Evolutionary conservation across 2,329 filamentous ascomycete genomes (phyloP), one percentile per base, ranked within the genome.

Genomic region (Phialophora expanda): DNA sequence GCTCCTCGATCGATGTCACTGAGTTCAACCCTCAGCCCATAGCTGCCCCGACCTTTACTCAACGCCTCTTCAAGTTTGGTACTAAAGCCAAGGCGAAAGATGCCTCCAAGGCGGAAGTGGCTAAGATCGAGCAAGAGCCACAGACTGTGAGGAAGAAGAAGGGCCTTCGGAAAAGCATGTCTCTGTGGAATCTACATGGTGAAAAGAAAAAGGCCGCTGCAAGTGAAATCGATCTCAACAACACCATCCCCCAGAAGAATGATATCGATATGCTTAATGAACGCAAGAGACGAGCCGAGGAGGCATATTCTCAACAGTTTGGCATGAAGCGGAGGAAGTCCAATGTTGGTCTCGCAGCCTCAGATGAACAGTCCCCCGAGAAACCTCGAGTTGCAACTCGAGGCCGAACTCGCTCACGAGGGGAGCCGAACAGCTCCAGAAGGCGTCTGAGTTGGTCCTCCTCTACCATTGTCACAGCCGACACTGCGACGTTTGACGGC

Each of bases 281-380:
- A 34, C 67, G 72, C 17, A 73, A 73, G 61, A 65, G 72, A 56
- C 71, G 71, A 61, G 72, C 71, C 3, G 71, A 73, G 56, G 68
- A 68, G 34, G 68, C 69, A 26, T 72, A 73, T 51, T 69, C 62
- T 28, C 57, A 71, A 56, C 70, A 73, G 34, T 73, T 73, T 57
- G 69, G 71, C 6, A 56, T 56, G 17, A 73, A 73, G 60, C 70
- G 65, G 50, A 65, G 71, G 41, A 72, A 72, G 56, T 65, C 65
- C 17, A 62, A 66, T 51, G 61, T 55, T 38, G 61, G 53, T 24
- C 30, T 56, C 38, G 28, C 58, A 7, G 28, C 62, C 24, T 22
- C 59, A 53, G 34, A 62, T 48, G 58, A 65, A 1, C 48, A 56
- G 30, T 26, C 38, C 12, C 26, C 41, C n/a, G 38, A 61, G 24